Evolutionary conservation across 2,329 filamentous ascomycete genomes (phyloP).

Genomic region (Penicillium glabrum): DNA sequence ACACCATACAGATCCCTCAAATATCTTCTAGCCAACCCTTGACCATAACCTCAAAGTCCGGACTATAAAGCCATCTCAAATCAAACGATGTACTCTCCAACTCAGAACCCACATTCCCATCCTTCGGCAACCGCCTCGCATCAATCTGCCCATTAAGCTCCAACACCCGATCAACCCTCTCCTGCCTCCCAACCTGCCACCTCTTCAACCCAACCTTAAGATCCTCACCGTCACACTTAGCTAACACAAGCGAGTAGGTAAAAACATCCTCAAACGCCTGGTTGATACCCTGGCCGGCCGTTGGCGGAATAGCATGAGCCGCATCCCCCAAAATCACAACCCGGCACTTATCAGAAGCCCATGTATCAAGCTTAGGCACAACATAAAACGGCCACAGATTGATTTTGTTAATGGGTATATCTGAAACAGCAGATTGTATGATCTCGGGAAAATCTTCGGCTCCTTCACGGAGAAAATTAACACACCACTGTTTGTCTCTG

Average conservation of each 20-base stretch:
- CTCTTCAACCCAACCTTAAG: constrained; percentile 32
- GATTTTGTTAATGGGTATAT: constrained; percentile 38
- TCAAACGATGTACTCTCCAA: constrained; percentile 32
- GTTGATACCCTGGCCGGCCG: constrained; percentile 60
- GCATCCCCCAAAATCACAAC: constrained; percentile 60
- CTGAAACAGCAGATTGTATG: constrained; percentile 38
- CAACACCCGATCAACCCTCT: constrained; percentile 49
- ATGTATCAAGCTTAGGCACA: constrained; percentile 48
- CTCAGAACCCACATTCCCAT: constrained; percentile 7
- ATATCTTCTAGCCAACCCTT: constrained; percentile 24
- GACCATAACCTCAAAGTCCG: constrained; percentile 39
- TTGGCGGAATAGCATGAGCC: constrained; percentile 62
- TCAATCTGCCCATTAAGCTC: constrained; percentile 52
- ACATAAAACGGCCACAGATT: constrained; percentile 54
- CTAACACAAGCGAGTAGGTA: constrained; percentile 44
- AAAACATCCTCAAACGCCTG: constrained; percentile 59
- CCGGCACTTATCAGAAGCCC: constrained; percentile 39
- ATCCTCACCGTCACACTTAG: constrained; percentile 17
- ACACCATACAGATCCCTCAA: too few species aligned
- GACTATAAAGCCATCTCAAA: constrained; percentile 46
- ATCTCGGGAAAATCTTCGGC: constrained; percentile 36
- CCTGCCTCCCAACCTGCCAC: constrained; percentile 54
- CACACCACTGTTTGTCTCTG: constrained; percentile 42
- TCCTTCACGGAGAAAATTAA: constrained; percentile 37
- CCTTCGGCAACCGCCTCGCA: constrained; percentile 45